phyloP scores from a whole-genome alignment of 768 basidiomycete species.

The Russula vinacea region DNA sequence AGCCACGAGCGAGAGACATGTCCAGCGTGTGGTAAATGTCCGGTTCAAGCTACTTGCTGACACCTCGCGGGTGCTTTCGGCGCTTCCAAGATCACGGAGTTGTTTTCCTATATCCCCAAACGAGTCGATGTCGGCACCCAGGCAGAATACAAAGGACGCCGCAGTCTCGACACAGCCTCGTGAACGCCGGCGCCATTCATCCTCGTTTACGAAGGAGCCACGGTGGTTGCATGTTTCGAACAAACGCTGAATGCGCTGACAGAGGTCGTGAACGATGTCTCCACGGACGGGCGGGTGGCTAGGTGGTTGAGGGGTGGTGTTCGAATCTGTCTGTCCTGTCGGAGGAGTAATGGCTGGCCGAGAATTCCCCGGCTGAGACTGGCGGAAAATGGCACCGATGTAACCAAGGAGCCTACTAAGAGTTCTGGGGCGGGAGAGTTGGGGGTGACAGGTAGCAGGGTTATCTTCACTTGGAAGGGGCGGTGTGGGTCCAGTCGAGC shows the following conservation, averaged over 20 bases:
- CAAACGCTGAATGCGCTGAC: slow-evolving; percentile 16
- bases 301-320: too few species aligned
- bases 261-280: slow-evolving; percentile 4
- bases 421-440: not conserved
- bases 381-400: too few species aligned
- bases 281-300: not conserved
- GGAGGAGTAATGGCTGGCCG: too few species aligned
- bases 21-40: slow-evolving; percentile 25
- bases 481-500: not conserved
- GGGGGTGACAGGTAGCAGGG: too few species aligned
- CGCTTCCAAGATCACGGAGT: slow-evolving; percentile 14
- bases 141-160: slow-evolving; percentile 18
- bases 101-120: slow-evolving; percentile 19
- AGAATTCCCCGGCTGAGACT: too few species aligned
- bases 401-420: too few species aligned
- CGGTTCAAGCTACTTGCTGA: slow-evolving; percentile 5
- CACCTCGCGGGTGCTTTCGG: slow-evolving; percentile 2
- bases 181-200: slow-evolving; percentile 12
- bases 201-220: not conserved
- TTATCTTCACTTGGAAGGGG: not conserved
- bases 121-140: slow-evolving; percentile 8
- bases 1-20: slow-evolving; percentile 23
- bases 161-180: slow-evolving; percentile 4
- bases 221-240: slow-evolving; percentile 20
- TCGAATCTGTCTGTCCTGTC: too few species aligned